phyloP scores from a whole-genome alignment of 2,329 filamentous ascomycete genomes.

The Acarospora socialis region DNA sequence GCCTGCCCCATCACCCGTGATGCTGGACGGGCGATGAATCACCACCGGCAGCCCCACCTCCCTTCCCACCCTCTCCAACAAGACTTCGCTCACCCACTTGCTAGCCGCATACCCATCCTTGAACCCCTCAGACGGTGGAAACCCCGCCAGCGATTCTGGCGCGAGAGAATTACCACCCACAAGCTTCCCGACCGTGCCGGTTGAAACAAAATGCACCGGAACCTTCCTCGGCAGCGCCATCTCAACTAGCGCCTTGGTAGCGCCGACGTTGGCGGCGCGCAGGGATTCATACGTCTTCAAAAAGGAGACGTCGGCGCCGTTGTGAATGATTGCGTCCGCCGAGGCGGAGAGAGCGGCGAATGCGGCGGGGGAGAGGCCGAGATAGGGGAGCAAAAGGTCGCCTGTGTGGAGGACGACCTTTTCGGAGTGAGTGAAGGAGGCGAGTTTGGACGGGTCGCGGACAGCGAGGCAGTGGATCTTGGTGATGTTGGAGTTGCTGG shows the following conservation, averaged over 20 bases:
- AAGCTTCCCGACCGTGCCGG: conserved; percentile 13
- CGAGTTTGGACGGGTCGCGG: conserved; percentile 11
- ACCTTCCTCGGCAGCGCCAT: conserved; percentile 15
- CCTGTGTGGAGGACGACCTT: conserved; percentile 26
- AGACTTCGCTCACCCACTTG: conserved; percentile 28
- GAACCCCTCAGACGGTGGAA: conserved; percentile 18
- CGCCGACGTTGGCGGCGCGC: conserved; percentile 17
- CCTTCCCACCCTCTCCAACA: conserved; percentile 20
- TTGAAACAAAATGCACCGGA: conserved; percentile 22
- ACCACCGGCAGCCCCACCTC: conserved; percentile 15
- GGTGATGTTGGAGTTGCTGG: conserved; percentile 19
- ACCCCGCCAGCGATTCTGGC: conserved; percentile 8
- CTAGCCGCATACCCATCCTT: conserved; percentile 23
- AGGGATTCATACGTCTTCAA: conserved; percentile 20
- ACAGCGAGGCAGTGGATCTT: conserved; percentile 33
- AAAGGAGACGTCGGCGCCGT: conserved; percentile 28
- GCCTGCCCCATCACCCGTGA: not conserved
- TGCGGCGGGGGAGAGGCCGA: conserved; percentile 26
- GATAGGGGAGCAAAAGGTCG: conserved; percentile 21
- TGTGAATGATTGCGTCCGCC: conserved; percentile 39
- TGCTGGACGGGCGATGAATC: conserved; percentile 19
- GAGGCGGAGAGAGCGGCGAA: conserved; percentile 18
- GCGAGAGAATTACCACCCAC: not conserved
- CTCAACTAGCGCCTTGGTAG: conserved; percentile 17
- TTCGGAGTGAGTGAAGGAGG: conserved; percentile 6